phyloP scores from a whole-genome alignment of 2,329 filamentous ascomycete genomes.

The Moelleriella libera region DNA sequence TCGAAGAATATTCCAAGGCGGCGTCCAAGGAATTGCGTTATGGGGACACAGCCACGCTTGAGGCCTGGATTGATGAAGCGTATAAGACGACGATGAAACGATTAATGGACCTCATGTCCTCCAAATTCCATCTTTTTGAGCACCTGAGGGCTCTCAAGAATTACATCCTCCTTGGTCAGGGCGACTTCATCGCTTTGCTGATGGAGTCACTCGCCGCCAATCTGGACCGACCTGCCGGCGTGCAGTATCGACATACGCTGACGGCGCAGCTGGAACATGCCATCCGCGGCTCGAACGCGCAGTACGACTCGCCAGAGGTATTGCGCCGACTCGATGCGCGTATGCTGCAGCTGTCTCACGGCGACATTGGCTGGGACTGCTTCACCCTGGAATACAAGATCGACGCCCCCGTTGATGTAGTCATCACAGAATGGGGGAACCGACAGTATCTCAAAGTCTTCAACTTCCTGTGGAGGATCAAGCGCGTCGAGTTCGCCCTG shows the following conservation, averaged over 20 bases:
- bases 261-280: slow-evolving; percentile 97
- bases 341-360: slow-evolving; percentile 91
- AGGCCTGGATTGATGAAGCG: slow-evolving; percentile 88
- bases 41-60: slow-evolving; percentile 81
- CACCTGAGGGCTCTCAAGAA: slow-evolving; percentile 86
- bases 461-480: slow-evolving; percentile 97
- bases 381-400: slow-evolving; percentile 99
- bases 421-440: slow-evolving; percentile 89
- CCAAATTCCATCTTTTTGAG: slow-evolving; percentile 88
- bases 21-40: slow-evolving; percentile 86
- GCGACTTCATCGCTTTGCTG: slow-evolving; percentile 90
- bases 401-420: slow-evolving; percentile 88
- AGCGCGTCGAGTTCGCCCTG: slow-evolving; percentile 90
- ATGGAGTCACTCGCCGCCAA: slow-evolving; percentile 95
- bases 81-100: slow-evolving; percentile 98
- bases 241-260: slow-evolving; percentile 89
- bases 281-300: slow-evolving; percentile 91
- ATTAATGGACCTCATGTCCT: slow-evolving; percentile 82
- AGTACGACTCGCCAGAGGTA: slow-evolving; percentile 87
- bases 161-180: slow-evolving; percentile 86
- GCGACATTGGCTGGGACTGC: slow-evolving; percentile 97
- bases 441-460: slow-evolving; percentile 98
- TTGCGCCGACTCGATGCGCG: slow-evolving; percentile 86
- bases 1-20: slow-evolving; percentile 85
- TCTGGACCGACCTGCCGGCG: slow-evolving; percentile 87